A percentile compares a stretch with the other conserved stretches of the same genome.
Conservation (phyloP, 345 rosid genomes). For the Pistacia atlantica region DNA sequence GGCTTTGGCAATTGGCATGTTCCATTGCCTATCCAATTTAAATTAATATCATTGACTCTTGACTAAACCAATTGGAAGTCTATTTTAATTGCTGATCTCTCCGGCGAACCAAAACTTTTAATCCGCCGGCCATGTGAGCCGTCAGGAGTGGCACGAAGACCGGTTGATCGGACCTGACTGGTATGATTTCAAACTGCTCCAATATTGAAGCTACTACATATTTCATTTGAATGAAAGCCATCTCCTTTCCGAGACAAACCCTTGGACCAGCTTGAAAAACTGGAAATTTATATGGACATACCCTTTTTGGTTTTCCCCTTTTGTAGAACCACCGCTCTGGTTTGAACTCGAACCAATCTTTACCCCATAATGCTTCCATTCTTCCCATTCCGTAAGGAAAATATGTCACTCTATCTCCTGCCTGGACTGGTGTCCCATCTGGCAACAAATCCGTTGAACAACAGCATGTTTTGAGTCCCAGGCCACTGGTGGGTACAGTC, state of each 20-base stretch:
- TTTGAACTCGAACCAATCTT: slow-evolving; percentile 57
- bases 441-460: slow-evolving; percentile 58
- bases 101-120: slow-evolving; percentile 44
- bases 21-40: slow-evolving; percentile 3
- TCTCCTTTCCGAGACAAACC: slow-evolving; percentile 71
- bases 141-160: slow-evolving; percentile 53
- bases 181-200: slow-evolving; percentile 36
- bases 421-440: slow-evolving; percentile 60
- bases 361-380: slow-evolving; percentile 81
- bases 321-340: slow-evolving; percentile 64
- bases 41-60: slow-evolving; percentile 9
- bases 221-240: slow-evolving; percentile 80
- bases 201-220: slow-evolving; percentile 50
- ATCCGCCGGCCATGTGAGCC: slow-evolving; percentile 68
- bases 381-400: slow-evolving; percentile 93
- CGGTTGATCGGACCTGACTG: slow-evolving; percentile 31
- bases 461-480: slow-evolving; percentile 73
- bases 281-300: slow-evolving; percentile 57
- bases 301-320: slow-evolving; percentile 39
- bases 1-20: background rate
- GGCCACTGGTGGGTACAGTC: slow-evolving; percentile 77
- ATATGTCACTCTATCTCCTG: slow-evolving; percentile 86
- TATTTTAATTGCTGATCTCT: slow-evolving; percentile 32
- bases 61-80: background rate
- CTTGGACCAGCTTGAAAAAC: slow-evolving; percentile 85